Evolutionary conservation across 352 stramenopile species (phyloP).

Genomic region (Phytophthora palmivora): DNA sequence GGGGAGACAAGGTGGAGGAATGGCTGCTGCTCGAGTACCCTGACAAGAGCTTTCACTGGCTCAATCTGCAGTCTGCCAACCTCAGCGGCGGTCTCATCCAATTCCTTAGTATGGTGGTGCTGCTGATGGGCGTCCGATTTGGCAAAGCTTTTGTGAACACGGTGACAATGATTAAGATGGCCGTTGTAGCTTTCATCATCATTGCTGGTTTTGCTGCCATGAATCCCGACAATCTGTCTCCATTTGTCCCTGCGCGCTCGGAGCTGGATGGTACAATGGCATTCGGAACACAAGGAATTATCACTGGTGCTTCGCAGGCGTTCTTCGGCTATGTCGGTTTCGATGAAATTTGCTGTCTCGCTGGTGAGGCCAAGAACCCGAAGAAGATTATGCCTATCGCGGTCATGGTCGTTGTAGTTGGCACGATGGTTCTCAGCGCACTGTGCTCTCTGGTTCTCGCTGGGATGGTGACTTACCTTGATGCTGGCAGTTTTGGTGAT

Average conservation of each 20-base stretch:
- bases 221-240: slow-evolving; percentile 79
- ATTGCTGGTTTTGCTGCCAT: slow-evolving; percentile 84
- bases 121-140: slow-evolving; percentile 83
- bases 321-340: slow-evolving; percentile 96
- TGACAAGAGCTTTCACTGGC: slow-evolving; percentile 50
- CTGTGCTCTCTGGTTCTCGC: slow-evolving; percentile 88
- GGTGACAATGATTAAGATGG: slow-evolving; percentile 77
- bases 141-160: slow-evolving; percentile 90
- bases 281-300: slow-evolving; percentile 70
- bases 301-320: slow-evolving; percentile 84
- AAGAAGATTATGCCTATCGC: slow-evolving; percentile 80
- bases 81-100: slow-evolving; percentile 66
- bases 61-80: slow-evolving; percentile 62
- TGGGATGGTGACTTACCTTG: slow-evolving; percentile 71
- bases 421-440: slow-evolving; percentile 72
- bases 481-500: slow-evolving; percentile 52
- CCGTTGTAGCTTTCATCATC: slow-evolving; percentile 91
- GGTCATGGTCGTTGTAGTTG: slow-evolving; percentile 80
- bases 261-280: slow-evolving; percentile 29
- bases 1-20: slow-evolving; percentile 90
- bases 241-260: slow-evolving; percentile 73
- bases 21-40: slow-evolving; percentile 57
- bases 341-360: slow-evolving; percentile 93
- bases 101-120: slow-evolving; percentile 63
- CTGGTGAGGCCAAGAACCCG: slow-evolving; percentile 80